Evolutionary conservation across 176 grass and related monocot genomes (phyloP).

Genomic region (Lolium rigidum): DNA sequence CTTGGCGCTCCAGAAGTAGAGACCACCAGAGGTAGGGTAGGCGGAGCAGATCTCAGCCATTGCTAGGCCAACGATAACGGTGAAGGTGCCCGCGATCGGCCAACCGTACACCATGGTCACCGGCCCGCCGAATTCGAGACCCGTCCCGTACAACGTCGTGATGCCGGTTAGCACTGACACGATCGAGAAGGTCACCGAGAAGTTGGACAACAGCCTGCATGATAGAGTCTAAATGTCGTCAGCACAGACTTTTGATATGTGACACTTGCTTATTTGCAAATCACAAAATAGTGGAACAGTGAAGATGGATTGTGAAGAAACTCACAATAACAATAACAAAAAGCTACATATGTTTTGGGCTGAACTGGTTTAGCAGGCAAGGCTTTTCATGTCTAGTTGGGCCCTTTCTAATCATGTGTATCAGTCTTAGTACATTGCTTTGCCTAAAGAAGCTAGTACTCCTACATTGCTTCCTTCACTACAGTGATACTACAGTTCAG

Average conservation of each 20-base stretch:
- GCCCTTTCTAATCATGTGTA: neutral
- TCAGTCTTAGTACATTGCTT: too few species aligned
- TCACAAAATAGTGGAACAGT: neutral
- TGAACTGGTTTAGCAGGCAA: neutral
- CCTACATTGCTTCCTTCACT: too few species aligned
- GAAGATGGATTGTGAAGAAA: neutral
- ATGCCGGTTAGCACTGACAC: slow-evolving; percentile 88
- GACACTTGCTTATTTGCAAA: neutral
- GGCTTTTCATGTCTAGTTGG: neutral
- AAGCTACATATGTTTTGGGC: neutral
- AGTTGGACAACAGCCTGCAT: slow-evolving; percentile 72
- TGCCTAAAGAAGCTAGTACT: too few species aligned
- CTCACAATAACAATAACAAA: neutral
- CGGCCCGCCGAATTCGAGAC: slow-evolving; percentile 77
- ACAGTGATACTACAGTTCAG: too few species aligned
- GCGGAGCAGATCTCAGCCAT: slow-evolving; percentile 97
- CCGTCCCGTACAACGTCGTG: slow-evolving; percentile 79
- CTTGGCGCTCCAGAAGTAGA: slow-evolving; percentile 91
- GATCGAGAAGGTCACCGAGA: slow-evolving; percentile 79
- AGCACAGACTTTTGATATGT: neutral
- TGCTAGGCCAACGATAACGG: slow-evolving; percentile 65
- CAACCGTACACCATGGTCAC: slow-evolving; percentile 77
- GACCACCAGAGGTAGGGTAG: slow-evolving; percentile 80
- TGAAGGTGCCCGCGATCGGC: slow-evolving; percentile 75
- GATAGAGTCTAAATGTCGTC: neutral